phyloP scores from a whole-genome alignment of 192 early-diverging fungal species.

The Mortierella hygrophila region DNA sequence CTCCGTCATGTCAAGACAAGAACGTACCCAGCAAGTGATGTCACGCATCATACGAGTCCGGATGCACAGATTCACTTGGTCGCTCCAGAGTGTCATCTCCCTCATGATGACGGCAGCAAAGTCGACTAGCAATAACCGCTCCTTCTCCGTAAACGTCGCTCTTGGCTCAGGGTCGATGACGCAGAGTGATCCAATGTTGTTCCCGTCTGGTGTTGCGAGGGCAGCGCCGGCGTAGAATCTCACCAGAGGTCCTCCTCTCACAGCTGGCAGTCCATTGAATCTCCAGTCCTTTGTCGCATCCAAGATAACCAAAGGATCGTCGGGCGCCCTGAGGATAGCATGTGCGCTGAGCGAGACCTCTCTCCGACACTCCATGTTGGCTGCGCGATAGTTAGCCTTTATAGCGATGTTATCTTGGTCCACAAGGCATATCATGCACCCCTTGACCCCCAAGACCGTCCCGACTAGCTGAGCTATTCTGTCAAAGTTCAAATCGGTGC shows the following conservation, averaged over 20 bases:
- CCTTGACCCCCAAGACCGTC: slow-evolving; percentile 27
- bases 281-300: slow-evolving; percentile 62
- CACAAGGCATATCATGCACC: slow-evolving; percentile 46
- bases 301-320: slow-evolving; percentile 51
- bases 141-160: slow-evolving; percentile 40
- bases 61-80: slow-evolving; percentile 55
- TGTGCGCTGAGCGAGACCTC: slow-evolving; percentile 47
- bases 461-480: slow-evolving; percentile 40
- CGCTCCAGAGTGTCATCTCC: slow-evolving; percentile 64
- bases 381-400: slow-evolving; percentile 28
- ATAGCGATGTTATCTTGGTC: slow-evolving; percentile 18
- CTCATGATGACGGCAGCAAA: slow-evolving; percentile 61
- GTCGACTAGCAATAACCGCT: slow-evolving; percentile 45
- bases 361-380: slow-evolving; percentile 19
- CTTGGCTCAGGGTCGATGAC: slow-evolving; percentile 59
- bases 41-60: slow-evolving; percentile 61
- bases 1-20: slow-evolving; percentile 26
- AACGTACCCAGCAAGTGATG: slow-evolving; percentile 42
- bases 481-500: slow-evolving; percentile 45
- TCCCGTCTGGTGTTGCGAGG: slow-evolving; percentile 54
- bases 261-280: slow-evolving; percentile 60
- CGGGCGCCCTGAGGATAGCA: slow-evolving; percentile 37
- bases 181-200: slow-evolving; percentile 62
- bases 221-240: slow-evolving; percentile 64
- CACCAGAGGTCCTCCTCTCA: slow-evolving; percentile 45